These are phyloP conservation scores for Neurospora sp. DNA, from an alignment of 495 filamentous ascomycete species.

Conservation along the genomic window DNA sequence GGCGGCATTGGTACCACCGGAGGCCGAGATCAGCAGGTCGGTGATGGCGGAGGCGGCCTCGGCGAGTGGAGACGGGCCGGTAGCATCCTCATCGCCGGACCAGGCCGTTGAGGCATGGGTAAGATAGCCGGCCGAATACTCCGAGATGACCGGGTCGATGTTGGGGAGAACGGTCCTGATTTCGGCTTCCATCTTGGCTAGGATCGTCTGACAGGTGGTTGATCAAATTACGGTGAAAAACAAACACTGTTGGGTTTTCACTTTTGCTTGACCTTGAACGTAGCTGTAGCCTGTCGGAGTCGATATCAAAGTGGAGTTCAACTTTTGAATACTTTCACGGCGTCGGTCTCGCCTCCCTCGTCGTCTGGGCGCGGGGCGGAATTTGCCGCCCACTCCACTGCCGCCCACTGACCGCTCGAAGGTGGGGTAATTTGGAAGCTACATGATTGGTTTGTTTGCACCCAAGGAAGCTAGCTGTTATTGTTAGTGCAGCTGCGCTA, in stretches of 20 bases:
- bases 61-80: slow-evolving; percentile 58
- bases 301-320: neutral
- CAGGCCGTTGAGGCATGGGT: slow-evolving; percentile 82
- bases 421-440: neutral
- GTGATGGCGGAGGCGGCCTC: slow-evolving; percentile 81
- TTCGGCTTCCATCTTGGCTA: slow-evolving; percentile 69
- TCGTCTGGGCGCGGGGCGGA: neutral
- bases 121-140: slow-evolving; percentile 91
- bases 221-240: neutral
- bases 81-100: slow-evolving; percentile 61
- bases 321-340: neutral
- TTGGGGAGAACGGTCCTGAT: slow-evolving; percentile 78
- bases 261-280: neutral
- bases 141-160: slow-evolving; percentile 80
- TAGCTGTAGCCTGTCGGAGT: neutral
- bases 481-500: neutral
- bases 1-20: slow-evolving; percentile 56
- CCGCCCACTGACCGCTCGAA: neutral
- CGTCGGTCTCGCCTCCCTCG: neutral
- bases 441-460: neutral
- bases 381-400: neutral
- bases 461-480: neutral
- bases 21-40: slow-evolving; percentile 80
- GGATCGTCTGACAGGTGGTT: neutral
- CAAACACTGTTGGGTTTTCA: neutral